phyloP scores from a whole-genome alignment of 495 filamentous ascomycete species.

The Penicillium pulvis region DNA sequence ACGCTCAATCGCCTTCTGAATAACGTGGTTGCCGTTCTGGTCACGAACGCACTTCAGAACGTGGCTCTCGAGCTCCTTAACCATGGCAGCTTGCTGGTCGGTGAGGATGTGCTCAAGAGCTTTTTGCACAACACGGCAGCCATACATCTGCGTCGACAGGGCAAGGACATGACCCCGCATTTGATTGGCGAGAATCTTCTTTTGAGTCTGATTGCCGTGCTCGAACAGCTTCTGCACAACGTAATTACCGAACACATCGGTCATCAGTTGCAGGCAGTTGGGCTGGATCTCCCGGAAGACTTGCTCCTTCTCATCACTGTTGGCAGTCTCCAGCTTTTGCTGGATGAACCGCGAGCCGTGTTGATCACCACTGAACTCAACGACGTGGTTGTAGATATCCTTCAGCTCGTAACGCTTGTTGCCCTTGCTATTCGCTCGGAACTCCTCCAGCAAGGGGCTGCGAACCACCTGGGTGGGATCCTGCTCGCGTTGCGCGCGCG shows the following conservation, averaged over 20 bases:
- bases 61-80: constrained; percentile 79
- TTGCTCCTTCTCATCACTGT: constrained; percentile 95
- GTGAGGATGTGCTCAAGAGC: constrained; percentile 89
- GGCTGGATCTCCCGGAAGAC: constrained; percentile 85
- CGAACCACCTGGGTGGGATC: constrained; percentile 65
- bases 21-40: constrained; percentile 95
- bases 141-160: constrained; percentile 89
- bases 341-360: constrained; percentile 96
- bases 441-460: constrained; percentile 78
- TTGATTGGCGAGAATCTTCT: constrained; percentile 77
- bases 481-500: constrained; percentile 61
- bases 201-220: constrained; percentile 92
- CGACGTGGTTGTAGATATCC: constrained; percentile 87
- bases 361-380: constrained; percentile 95
- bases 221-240: constrained; percentile 98
- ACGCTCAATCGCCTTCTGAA: constrained; percentile 91
- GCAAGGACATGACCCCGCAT: constrained; percentile 84
- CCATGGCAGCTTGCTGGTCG: constrained; percentile 84
- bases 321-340: constrained; percentile 89
- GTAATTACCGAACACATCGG: constrained; percentile 96
- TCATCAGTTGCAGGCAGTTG: constrained; percentile 87
- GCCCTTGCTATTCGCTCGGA: constrained; percentile 71
- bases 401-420: constrained; percentile 84
- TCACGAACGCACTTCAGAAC: constrained; percentile 82
- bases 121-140: constrained; percentile 97